phyloP scores from a whole-genome alignment of 1,139 yeast genomes.

The Kodamaea derodonti region DNA sequence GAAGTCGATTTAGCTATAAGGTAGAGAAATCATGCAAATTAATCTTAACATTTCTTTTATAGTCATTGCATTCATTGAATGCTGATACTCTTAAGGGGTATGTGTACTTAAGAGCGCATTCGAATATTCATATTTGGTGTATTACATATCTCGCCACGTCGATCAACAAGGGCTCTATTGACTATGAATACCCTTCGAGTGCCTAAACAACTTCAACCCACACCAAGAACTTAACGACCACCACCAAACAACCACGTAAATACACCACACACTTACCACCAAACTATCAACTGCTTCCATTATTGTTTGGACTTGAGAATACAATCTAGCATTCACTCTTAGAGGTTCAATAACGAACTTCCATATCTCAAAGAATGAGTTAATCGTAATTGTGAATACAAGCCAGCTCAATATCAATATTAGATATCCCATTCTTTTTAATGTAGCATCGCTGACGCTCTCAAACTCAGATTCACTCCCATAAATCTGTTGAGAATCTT shows the following conservation, averaged over 20 bases:
- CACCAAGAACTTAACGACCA: constrained; percentile 77
- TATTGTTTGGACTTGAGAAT: constrained; percentile 11
- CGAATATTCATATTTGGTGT: too few relatives aligned
- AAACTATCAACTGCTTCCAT: constrained; percentile 39
- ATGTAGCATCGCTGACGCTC: constrained; percentile 8
- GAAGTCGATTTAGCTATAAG: too few relatives aligned
- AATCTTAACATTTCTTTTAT: too few relatives aligned
- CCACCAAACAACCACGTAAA: constrained; percentile 65
- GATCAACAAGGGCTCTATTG: too few relatives aligned
- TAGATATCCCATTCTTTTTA: constrained; percentile 31
- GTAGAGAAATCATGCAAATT: too few relatives aligned
- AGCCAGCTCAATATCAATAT: constrained; percentile 38
- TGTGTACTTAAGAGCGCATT: too few relatives aligned
- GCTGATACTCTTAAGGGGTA: too few relatives aligned
- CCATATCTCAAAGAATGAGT: constrained; percentile 45
- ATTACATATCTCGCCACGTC: too few relatives aligned
- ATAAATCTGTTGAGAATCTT: constrained; percentile 3
- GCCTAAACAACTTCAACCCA: constrained; percentile 72
- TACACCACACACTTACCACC: constrained; percentile 48
- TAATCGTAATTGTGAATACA: constrained; percentile 38
- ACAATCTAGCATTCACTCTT: constrained; percentile 12
- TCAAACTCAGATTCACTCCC: constrained; percentile 7
- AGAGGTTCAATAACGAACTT: constrained; percentile 34
- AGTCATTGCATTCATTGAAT: too few relatives aligned
- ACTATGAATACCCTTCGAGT: constrained; percentile 54